phyloP scores from a whole-genome alignment of 169 alveolate species.

The Plasmodium fragile region DNA sequence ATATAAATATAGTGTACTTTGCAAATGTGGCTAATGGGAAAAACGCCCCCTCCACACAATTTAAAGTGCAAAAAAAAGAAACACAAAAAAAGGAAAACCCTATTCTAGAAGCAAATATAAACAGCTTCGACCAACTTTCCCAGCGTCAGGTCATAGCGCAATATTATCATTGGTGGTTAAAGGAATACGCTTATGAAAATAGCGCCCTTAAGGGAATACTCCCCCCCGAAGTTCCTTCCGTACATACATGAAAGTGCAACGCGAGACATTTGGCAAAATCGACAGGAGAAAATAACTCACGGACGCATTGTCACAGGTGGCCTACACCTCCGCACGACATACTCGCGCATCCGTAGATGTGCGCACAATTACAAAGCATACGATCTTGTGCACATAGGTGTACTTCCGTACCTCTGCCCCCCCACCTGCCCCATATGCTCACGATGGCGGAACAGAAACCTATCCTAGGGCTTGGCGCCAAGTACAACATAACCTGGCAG shows the following conservation, averaged over 20 bases:
- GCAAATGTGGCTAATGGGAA: background rate
- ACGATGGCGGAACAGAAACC: constrained; percentile 11
- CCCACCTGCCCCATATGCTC: background rate
- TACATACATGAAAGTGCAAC: background rate
- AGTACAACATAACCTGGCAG: constrained; percentile 75
- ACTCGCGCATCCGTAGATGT: no score
- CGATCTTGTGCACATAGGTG: background rate
- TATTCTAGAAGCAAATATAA: background rate
- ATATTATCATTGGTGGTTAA: background rate
- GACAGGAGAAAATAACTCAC: background rate
- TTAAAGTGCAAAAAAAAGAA: background rate
- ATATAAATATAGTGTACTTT: background rate
- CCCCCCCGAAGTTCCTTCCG: background rate
- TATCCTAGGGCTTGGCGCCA: constrained; percentile 15
- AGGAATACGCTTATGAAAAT: background rate
- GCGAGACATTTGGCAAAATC: background rate
- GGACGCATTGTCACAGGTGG: background rate
- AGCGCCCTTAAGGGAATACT: background rate
- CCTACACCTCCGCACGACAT: background rate
- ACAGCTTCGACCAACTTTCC: background rate
- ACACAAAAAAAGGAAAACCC: background rate
- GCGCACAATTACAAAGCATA: background rate
- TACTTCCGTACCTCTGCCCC: background rate
- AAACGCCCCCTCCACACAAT: background rate
- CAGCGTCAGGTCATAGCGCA: background rate